Conservation (phyloP, 352 stramenopile genomes). For the Elongisporangium prolatum region DNA sequence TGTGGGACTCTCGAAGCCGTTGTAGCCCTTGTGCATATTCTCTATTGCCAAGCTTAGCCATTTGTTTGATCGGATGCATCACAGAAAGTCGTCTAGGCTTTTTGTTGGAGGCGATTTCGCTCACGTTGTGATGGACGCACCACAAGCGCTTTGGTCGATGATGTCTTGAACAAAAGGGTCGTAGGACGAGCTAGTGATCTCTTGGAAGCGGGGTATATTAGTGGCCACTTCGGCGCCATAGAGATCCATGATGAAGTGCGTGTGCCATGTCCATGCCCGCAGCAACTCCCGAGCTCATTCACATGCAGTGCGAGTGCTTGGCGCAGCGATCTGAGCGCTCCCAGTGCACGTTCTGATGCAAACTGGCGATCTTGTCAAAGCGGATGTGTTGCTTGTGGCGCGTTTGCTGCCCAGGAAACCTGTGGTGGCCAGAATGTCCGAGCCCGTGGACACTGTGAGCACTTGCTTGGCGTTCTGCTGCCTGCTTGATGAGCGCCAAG, state of each 20-base stretch:
- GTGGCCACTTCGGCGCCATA: conserved; percentile 24
- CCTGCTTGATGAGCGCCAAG: conserved; percentile 27
- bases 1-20: no score
- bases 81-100: no score
- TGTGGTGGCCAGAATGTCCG: conserved; percentile 31
- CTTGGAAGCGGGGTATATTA: conserved; percentile 28
- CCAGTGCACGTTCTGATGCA: conserved; percentile 37
- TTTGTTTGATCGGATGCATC: no score
- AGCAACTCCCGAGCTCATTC: conserved; percentile 56
- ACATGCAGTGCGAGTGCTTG: conserved; percentile 41
- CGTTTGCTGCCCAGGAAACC: conserved; percentile 36
- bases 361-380: conserved; percentile 26
- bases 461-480: conserved; percentile 28
- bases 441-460: conserved; percentile 57
- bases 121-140: no score
- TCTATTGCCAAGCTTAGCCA: no score
- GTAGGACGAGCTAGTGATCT: conserved; percentile 27
- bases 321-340: conserved; percentile 54
- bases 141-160: no score
- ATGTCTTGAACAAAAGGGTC: conserved; percentile 45
- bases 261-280: conserved; percentile 62
- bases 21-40: no score
- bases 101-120: no score
- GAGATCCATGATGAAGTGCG: conserved; percentile 26
- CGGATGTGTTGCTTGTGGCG: conserved; percentile 58